Base-by-base conservation (phyloP, 371 early-diverging fungal genomes). In the Gilbertella persicaria region DNA sequence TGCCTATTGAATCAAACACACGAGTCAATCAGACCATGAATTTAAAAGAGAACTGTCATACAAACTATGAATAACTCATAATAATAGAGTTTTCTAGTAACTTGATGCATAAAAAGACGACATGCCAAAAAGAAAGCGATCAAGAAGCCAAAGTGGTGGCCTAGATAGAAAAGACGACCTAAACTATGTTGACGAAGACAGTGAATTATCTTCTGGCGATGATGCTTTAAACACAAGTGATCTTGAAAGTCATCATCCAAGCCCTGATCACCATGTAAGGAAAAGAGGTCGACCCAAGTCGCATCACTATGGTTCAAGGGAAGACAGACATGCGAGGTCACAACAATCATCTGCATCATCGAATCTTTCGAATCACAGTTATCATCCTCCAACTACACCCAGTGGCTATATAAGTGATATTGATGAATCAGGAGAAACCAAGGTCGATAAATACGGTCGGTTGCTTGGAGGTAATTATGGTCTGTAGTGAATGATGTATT, bases 381-480 rank as follows among this genome's bases (percentile, higher is more conserved):
- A 58, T 13, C 23, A 24, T 13, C 50, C 57, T 10, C 58, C 51
- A 3, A 20, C 50, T 17, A 24, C 19, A 17, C 46, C 44, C 4
- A 59, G 39, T 19, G 63, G 55, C 6, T 58, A 54, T 14, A 84
- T 86, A 28, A 71, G 71, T 37, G 86, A 83, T 47, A 64, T 68
- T 26, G 93, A 93, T 52, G 75, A 79, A 42, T 72, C 73, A 13
- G 91, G 91, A 13, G 91, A 91, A 62, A 63, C 72, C 4, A 92
- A 91, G 72, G 83, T 93, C 39, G 82, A 79, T 40, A 70, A 75
- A 50, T 84, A 86, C 51, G 94, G 94, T 8, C 72, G 84, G 53
- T 60, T 93, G 14, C 59, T 82, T 21, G 92, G 86, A 42, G 92
- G 64, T 58, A 58, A 43, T 19, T 2, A 19, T 1, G 16, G 10